phyloP scores from a whole-genome alignment of 768 basidiomycete species.

The Trametes elegans region DNA sequence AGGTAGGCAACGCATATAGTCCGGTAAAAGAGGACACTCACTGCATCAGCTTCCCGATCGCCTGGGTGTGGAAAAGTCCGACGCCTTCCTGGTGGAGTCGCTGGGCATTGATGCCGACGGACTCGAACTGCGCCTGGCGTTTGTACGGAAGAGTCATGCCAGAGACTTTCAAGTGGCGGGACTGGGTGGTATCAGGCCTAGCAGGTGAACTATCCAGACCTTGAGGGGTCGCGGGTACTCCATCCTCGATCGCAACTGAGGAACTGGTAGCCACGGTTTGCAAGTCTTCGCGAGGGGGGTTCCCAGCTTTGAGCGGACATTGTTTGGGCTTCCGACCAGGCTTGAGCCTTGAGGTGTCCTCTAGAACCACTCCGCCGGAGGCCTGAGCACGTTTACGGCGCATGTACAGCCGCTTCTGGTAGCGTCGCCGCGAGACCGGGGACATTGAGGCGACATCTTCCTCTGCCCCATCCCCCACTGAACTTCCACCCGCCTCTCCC shows the following conservation, averaged over 20 bases:
- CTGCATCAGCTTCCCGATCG: constrained; percentile 41
- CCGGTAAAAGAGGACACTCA: constrained; percentile 26
- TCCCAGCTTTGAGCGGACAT: not conserved
- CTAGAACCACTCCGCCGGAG: constrained; percentile 34
- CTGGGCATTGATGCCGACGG: constrained; percentile 44
- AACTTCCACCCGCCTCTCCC: not conserved
- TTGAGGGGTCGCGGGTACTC: not conserved
- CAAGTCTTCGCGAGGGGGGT: not conserved
- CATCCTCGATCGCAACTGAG: not conserved
- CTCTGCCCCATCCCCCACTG: constrained; percentile 12
- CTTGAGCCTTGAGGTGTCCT: constrained; percentile 35
- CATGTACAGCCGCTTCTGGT: constrained; percentile 69
- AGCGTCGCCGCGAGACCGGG: constrained; percentile 51
- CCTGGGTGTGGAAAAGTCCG: constrained; percentile 45
- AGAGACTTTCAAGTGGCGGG: constrained; percentile 25
- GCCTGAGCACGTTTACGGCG: constrained; percentile 60
- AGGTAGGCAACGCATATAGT: not conserved
- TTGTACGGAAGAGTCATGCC: constrained; percentile 48
- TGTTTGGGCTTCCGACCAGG: constrained; percentile 37
- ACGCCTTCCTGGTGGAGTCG: constrained; percentile 43
- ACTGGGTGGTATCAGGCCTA: not conserved
- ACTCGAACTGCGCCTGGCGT: constrained; percentile 40
- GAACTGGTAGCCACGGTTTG: not conserved
- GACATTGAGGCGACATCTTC: constrained; percentile 32
- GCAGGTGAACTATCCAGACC: not conserved